Evolutionary conservation across 1,284 basidiomycete species (phyloP), one percentile per base, ranked within the genome.

Genomic region (Thelephora terrestris): DNA sequence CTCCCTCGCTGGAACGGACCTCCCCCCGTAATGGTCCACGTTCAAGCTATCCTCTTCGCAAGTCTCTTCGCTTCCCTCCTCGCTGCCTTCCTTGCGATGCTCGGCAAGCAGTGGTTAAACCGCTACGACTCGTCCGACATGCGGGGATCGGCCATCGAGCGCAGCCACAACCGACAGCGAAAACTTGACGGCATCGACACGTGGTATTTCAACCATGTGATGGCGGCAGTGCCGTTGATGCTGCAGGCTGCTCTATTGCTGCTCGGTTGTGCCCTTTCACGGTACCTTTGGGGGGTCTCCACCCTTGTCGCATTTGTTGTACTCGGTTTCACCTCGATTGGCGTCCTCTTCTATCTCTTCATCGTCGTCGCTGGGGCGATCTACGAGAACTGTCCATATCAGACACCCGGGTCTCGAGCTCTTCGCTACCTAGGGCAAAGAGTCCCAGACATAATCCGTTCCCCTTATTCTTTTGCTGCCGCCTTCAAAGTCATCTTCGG

Each of bases 371-470:
- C n/a, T 12, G 16, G 37, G 12, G 17, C 39, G 9, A 7, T 42
- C 17, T 48, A 12, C 40, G 18, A 4, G n/a, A 25, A 43, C 32
- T 48, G 47, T 27, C 47, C 38, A 4, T 48, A 43, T 38, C 47
- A 44, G n/a, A 48, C 47, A 5, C 7, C 43, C 5, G 47, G 18
- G 16, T 18, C 7, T 5, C 25, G 9, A 5, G 9, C 9, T 9
- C 25, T 27, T 9, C 25, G 25, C 9, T 9, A 9, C 25, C 17
- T 34, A 12, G 25, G 25, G n/a, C 43, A 23, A 7, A 27, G 32
- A 16, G 25, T 27, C 25, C 25, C 25, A 9, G 25, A 27, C 9
- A 9, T 9, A 4, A 4, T 27, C 25, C 25, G 9, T 27, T 23
- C n/a, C n/a, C n/a, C 25, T 4, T 27, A 27, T 27, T 27, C 25